Conservation (phyloP, 805 yeast genomes). For the Jamesozyma jinghongensis region DNA sequence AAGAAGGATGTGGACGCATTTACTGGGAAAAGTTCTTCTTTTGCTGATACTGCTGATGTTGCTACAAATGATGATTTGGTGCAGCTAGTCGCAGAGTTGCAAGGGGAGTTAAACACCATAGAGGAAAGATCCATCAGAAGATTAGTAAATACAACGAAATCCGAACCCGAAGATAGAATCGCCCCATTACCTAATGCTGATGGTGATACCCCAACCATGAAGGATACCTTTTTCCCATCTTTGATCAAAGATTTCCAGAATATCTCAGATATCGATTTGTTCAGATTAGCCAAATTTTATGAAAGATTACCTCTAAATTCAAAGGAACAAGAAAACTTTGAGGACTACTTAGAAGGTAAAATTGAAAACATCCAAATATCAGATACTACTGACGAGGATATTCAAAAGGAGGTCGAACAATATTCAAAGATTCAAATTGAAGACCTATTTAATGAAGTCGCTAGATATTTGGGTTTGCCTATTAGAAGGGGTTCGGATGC, state of each 20-base stretch:
- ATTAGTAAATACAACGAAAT: conserved; percentile 50
- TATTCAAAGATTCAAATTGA: conserved; percentile 41
- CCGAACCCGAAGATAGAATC: conserved; percentile 35
- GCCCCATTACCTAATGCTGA: conserved; percentile 72
- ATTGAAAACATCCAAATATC: conserved; percentile 33
- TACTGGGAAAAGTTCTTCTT: conserved; percentile 3
- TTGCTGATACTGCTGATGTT: conserved; percentile 43
- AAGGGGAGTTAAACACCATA: conserved; percentile 69
- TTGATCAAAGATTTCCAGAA: conserved; percentile 45
- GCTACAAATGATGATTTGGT: conserved; percentile 78
- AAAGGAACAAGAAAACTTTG: conserved; percentile 44
- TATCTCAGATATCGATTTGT: conserved; percentile 38
- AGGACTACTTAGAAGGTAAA: conserved; percentile 45
- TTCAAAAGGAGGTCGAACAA: conserved; percentile 22
- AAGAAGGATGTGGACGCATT: conserved; percentile 31
- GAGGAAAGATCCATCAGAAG: conserved; percentile 75
- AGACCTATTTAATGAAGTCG: conserved; percentile 51
- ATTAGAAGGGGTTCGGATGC: conserved; percentile 43
- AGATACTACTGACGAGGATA: conserved; percentile 27
- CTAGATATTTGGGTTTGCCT: conserved; percentile 59
- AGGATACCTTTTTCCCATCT: conserved; percentile 41
- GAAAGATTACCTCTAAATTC: conserved; percentile 62
- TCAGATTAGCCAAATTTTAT: conserved; percentile 59
- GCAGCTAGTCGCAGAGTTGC: conserved; percentile 81
- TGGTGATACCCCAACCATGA: conserved; percentile 53